A percentile compares a stretch with the other conserved stretches of the same genome.
Evolutionary conservation across 371 early-diverging fungal species (phyloP).

Genomic region (Batrachochytrium dendrobatidis): DNA sequence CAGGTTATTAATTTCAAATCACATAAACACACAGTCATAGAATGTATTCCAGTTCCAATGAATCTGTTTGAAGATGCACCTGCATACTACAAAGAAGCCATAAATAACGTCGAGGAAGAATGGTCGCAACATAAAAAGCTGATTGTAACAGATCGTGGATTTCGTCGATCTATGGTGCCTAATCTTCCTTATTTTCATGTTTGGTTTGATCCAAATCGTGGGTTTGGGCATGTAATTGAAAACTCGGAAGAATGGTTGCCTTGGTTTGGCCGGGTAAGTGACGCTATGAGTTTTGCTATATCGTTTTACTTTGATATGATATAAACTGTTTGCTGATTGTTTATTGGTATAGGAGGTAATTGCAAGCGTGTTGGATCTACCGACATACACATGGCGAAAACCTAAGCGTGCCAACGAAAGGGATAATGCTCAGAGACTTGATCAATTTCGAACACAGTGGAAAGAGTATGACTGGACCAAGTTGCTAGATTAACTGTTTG

Average conservation of each 20-base stretch:
- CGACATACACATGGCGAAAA: constrained; percentile 65
- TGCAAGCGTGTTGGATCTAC: constrained; percentile 72
- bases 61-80: constrained; percentile 68
- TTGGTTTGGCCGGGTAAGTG: constrained; percentile 64
- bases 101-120: constrained; percentile 68
- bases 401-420: constrained; percentile 52
- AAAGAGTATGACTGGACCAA: constrained; percentile 77
- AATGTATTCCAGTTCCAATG: constrained; percentile 84
- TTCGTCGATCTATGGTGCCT: constrained; percentile 40
- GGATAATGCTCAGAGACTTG: constrained; percentile 51
- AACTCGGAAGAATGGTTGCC: constrained; percentile 63
- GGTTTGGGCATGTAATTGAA: constrained; percentile 95
- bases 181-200: constrained; percentile 90
- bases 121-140: constrained; percentile 89
- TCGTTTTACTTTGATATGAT: not conserved
- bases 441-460: constrained; percentile 65
- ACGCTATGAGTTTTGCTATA: not conserved
- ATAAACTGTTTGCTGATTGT: constrained; percentile 4
- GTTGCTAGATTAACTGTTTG: constrained; percentile 29
- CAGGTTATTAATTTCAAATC: constrained; percentile 66
- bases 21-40: constrained; percentile 79
- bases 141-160: constrained; percentile 65
- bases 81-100: constrained; percentile 80
- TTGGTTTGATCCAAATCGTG: constrained; percentile 83
- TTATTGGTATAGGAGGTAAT: constrained; percentile 51